Evolutionary conservation across 2,329 filamentous ascomycete species (phyloP).

Genomic region (Septoria linicola): DNA sequence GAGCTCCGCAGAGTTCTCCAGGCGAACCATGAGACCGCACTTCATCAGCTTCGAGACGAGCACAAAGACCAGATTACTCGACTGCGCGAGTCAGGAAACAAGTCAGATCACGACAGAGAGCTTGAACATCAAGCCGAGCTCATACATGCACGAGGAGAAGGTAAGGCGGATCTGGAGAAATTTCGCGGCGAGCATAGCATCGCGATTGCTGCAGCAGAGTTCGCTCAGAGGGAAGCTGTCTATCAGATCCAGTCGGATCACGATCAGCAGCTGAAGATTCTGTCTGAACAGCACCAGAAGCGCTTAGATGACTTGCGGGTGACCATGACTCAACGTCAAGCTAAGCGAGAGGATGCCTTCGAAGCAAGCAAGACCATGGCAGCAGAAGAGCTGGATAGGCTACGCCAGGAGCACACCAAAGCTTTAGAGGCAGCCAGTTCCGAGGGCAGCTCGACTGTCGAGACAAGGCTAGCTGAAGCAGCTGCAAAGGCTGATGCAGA

Average conservation of each 20-base stretch:
- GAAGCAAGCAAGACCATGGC: conserved; percentile 9
- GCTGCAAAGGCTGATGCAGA: conserved; percentile 16
- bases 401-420: conserved; percentile 14
- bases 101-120: conserved; percentile 4
- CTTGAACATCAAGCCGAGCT: conserved; percentile 12
- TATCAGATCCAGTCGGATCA: conserved; percentile 8
- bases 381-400: conserved; percentile 15
- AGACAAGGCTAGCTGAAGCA: conserved; percentile 21
- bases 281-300: conserved; percentile 11
- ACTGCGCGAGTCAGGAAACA: conserved; percentile 11
- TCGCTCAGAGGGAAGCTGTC: conserved; percentile 5
- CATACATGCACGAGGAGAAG: not conserved
- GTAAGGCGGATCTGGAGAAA: conserved; percentile 13
- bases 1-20: not conserved
- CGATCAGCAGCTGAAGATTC: conserved; percentile 12
- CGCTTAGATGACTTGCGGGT: conserved; percentile 14
- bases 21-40: conserved; percentile 3
- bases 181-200: conserved; percentile 12
- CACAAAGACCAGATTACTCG: conserved; percentile 9
- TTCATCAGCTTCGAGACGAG: not conserved
- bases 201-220: conserved; percentile 10
- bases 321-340: conserved; percentile 8
- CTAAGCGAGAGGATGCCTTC: conserved; percentile 14
- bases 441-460: conserved; percentile 15
- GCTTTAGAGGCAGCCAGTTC: conserved; percentile 9